Base-by-base conservation (phyloP, 805 yeast genomes). In the Monosporozyma yasuniensis region DNA sequence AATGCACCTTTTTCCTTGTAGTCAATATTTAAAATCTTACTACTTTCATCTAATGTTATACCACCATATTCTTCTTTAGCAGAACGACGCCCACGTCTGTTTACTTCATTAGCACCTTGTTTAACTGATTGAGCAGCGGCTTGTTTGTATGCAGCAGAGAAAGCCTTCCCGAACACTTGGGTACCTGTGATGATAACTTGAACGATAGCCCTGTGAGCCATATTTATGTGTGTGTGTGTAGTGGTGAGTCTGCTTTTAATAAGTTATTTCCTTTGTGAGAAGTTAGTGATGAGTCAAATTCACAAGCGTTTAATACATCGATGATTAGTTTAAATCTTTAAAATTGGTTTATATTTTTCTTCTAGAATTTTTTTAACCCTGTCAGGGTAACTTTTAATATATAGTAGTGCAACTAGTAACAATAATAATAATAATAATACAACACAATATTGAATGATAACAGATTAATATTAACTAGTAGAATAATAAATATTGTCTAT, bases 141-240 rank as follows among this genome's bases (percentile, higher is more conserved):
- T 71, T 93, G 98, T 61, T 83, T 85, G 75, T 91, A 93, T 0
- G 99, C 98, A 66, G 89, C 96, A n/a, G 88, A 77, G 66, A 93
- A 93, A 0, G 99, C 99, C 59, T 87, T 80, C 50, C 98, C 97
- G 64, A 93, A 89, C 28, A 91, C 98, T 58, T 87, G 83, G 4
- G 97, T 95, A 50, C 98, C 98, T 9, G 98, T 90, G 61, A 90
- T 79, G 46, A 89, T 77, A 55, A 93, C 96, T 68, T 87, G 91
- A 56, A 87, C 87, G 49, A 91, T 64, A 51, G 95, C 77, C 73
- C 97, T 81, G 68, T 93, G 96, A 54, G 99, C 98, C 97, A 68
- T 64, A 3, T 19, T 16, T n/a, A n/a, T 25, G 5, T 14, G 18
- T 32, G 18, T 32, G 6, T 14, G 5, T 44, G 28, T 44, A 11